Evolutionary conservation across 768 basidiomycete genomes (phyloP).

Genomic region (Aureoboletus auriporus): DNA sequence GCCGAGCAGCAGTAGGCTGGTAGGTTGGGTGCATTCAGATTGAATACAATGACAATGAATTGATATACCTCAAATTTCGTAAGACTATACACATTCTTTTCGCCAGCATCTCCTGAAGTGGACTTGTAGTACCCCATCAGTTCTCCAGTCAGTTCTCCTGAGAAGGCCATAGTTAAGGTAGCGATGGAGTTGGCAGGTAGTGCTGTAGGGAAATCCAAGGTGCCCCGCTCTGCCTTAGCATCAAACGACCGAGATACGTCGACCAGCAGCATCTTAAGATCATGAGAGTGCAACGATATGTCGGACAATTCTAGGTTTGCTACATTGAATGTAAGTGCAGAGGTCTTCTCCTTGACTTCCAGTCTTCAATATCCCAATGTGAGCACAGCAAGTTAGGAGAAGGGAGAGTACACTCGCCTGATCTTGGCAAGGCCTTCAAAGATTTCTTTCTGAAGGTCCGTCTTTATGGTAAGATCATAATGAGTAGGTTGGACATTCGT

Average conservation of each 20-base stretch:
- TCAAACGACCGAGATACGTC: conserved; percentile 52
- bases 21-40: conserved; percentile 4
- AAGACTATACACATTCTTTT: conserved; percentile 65
- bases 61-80: conserved; percentile 80
- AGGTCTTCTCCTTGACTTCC: conserved; percentile 58
- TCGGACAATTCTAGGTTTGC: conserved; percentile 54
- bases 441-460: conserved; percentile 71
- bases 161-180: conserved; percentile 65
- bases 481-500: conserved; percentile 64
- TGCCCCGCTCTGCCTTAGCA: conserved; percentile 58
- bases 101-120: conserved; percentile 55
- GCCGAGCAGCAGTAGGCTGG: conserved; percentile 81
- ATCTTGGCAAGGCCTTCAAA: conserved; percentile 79
- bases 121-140: conserved; percentile 88
- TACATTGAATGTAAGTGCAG: conserved; percentile 61
- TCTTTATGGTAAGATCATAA: conserved; percentile 76
- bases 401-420: conserved; percentile 39
- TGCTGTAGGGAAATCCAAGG: conserved; percentile 51
- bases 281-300: conserved; percentile 54
- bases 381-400: neutral
- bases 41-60: neutral
- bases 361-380: conserved; percentile 43
- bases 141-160: conserved; percentile 57
- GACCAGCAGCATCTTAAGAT: conserved; percentile 44
- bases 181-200: conserved; percentile 68